Percentiles rank a stretch among this genome's conserved stretches.
Conservation (phyloP, 202 grass and related monocot species). For the Schoenoplectus tabernaemontani region DNA sequence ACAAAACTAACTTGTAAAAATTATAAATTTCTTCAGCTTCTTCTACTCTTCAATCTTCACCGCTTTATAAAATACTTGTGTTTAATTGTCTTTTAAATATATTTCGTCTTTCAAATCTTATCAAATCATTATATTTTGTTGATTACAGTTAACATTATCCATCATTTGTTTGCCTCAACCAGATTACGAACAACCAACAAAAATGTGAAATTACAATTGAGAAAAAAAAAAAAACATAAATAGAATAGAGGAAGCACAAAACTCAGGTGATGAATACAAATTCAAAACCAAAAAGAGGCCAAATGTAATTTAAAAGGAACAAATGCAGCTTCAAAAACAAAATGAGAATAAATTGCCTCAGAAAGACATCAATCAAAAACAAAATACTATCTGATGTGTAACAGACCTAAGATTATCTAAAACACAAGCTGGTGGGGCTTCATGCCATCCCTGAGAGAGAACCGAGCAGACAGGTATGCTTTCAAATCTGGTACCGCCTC, state of each 20-base stretch:
- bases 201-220: not conserved
- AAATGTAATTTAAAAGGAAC: not conserved
- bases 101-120: not conserved
- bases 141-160: not conserved
- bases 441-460: slow-evolving; percentile 76
- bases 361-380: not conserved
- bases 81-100: not conserved
- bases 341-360: not conserved
- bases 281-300: not conserved
- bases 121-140: not conserved
- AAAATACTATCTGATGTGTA: not conserved
- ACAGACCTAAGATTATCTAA: slow-evolving; percentile 32
- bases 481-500: slow-evolving; percentile 68
- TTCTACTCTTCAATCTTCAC: not conserved
- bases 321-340: not conserved
- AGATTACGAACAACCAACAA: no score
- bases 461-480: slow-evolving; percentile 54
- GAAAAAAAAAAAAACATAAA: not conserved
- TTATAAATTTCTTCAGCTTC: not conserved
- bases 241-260: not conserved
- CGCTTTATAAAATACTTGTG: not conserved
- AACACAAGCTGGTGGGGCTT: slow-evolving; percentile 77
- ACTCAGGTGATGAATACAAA: not conserved
- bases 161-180: no score
- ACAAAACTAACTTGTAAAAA: not conserved